Percentiles rank a stretch among this genome's conserved stretches.
Evolutionary conservation across 371 early-diverging fungal genomes (phyloP).

Genomic region (Apophysomyces variabilis): DNA sequence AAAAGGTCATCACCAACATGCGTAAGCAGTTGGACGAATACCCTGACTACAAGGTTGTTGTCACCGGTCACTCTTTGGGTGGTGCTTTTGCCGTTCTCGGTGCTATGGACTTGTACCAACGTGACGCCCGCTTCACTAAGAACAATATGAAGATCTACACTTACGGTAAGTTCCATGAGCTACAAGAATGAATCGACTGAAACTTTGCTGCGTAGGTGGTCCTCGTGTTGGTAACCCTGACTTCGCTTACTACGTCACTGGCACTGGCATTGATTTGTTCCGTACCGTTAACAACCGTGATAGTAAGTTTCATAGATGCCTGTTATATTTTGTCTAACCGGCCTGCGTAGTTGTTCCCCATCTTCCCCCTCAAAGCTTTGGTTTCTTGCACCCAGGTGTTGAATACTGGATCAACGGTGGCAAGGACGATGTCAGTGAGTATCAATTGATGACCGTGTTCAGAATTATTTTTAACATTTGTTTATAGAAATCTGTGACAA

Average conservation of each 20-base stretch:
- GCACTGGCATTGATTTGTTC: constrained; percentile 17
- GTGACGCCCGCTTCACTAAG: constrained; percentile 14
- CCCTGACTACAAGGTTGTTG: constrained; percentile 22
- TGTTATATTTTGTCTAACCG: not conserved
- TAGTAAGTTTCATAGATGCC: constrained; percentile 15
- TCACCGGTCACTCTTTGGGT: constrained; percentile 32
- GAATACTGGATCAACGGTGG: constrained; percentile 25
- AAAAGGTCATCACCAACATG: constrained; percentile 12
- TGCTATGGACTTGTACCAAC: constrained; percentile 29
- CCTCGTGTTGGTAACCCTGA: constrained; percentile 26
- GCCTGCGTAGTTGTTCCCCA: constrained; percentile 14
- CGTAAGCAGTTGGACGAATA: constrained; percentile 14
- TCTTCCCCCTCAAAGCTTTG: constrained; percentile 18
- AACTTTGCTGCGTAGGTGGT: constrained; percentile 14
- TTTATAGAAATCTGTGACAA: constrained; percentile 9
- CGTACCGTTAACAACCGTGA: constrained; percentile 29
- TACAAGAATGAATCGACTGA: not conserved
- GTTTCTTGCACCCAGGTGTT: constrained; percentile 27
- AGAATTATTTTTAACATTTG: not conserved
- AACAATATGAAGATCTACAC: constrained; percentile 17
- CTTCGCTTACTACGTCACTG: constrained; percentile 25
- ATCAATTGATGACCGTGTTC: not conserved
- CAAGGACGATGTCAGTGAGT: constrained; percentile 18
- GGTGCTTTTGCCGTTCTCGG: constrained; percentile 21
- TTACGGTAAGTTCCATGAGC: constrained; percentile 4